Evolutionary conservation across 1,139 yeast species (phyloP), one percentile per base, ranked within the genome.

Genomic region (Saccharomyces hybrid): DNA sequence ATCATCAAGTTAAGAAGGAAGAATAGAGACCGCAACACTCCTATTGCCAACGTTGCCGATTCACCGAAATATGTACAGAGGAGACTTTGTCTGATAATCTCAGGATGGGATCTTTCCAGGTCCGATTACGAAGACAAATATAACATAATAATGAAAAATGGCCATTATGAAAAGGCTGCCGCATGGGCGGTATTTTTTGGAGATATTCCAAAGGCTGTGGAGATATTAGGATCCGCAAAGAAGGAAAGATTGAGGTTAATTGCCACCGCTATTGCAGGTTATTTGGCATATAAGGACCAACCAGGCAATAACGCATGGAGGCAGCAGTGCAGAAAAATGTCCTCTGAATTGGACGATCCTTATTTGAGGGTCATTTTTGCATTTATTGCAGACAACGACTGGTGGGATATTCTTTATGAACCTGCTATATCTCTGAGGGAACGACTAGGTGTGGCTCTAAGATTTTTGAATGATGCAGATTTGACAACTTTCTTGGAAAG

Each of bases 141-240:
- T 51, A 73, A 75, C 38, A 75, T 77, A 48, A 75, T 91, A 49
- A 80, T 85, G 29, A 70, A 74, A 0, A 71, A 75, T 28, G 93
- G 89, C 0, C 79, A 81, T 59, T 80, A 80, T 57, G 96, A 89
- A 59, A 85, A 93, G 66, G 98, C 99, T 0, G 99, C 98, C 0
- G 98, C 96, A 0, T 89, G 97, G 96, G 97, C 98, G 0, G 93
- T 90, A 0, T 93, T 93, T 70, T 95, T 89, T 67, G 97, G 96
- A 1, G 88, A 90, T 68, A 87, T 93, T 1, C 79, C 81, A 3
- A 78, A 84, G 55, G 97, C 97, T 0, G 87, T 91, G 8, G 82
- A 81, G 34, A 84, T 89, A 11, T 73, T 93, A 54, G 76, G 82
- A 0, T 72, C 76, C 4, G 70, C 76, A 1, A 73, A 71, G 49